phyloP scores from a whole-genome alignment of 345 rosid genomes.

The Boechera divaricarpa region DNA sequence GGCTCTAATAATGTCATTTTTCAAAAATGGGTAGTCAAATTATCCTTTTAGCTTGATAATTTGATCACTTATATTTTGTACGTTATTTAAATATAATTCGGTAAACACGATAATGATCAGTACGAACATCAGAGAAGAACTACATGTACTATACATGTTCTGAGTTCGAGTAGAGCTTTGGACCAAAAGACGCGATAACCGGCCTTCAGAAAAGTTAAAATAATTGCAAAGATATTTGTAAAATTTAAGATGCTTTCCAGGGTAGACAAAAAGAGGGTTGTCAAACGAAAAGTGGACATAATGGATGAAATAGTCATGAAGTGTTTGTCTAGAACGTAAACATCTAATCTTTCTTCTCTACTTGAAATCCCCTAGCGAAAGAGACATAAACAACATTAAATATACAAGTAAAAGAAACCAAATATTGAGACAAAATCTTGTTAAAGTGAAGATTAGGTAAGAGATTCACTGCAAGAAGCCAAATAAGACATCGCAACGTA shows the following conservation, averaged over 20 bases:
- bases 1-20: not conserved
- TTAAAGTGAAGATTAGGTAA: slow-evolving; percentile 39
- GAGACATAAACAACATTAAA: slow-evolving; percentile 14
- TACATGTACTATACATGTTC: slow-evolving; percentile 1
- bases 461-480: slow-evolving; percentile 31
- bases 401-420: slow-evolving; percentile 22
- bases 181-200: not conserved
- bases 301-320: slow-evolving; percentile 9
- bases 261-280: slow-evolving; percentile 17
- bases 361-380: slow-evolving; percentile 19
- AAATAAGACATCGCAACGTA: slow-evolving; percentile 27
- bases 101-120: not conserved
- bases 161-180: not conserved
- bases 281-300: slow-evolving; percentile 25
- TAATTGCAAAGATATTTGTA: slow-evolving; percentile 17
- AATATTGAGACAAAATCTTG: slow-evolving; percentile 36
- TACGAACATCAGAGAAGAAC: slow-evolving; percentile 1
- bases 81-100: not conserved
- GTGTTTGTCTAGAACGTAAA: slow-evolving; percentile 35
- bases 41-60: not conserved
- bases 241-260: not conserved
- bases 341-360: slow-evolving; percentile 33
- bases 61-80: slow-evolving; percentile 1
- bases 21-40: slow-evolving; percentile 33
- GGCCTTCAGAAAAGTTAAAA: not conserved